Evolutionary conservation across 2,329 filamentous ascomycete species (phyloP), one percentile per base, ranked within the genome.

Genomic region (Aspergillus sp.): DNA sequence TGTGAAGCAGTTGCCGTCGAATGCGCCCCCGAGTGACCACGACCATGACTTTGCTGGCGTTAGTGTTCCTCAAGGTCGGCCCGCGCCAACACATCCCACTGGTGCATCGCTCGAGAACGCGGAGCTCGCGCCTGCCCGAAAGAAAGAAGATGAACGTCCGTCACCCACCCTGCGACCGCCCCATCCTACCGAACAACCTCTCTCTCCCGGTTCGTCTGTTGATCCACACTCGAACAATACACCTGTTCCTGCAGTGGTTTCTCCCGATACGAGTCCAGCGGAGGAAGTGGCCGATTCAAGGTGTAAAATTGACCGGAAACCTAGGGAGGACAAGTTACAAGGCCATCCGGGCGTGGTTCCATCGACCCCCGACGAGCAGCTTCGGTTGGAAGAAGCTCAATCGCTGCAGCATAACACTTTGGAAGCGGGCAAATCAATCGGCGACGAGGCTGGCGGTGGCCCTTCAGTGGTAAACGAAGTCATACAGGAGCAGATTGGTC

Each of bases 181-280:
- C 11, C 40, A 49, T 13, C 36, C 43, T 11, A 27, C 44, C 24
- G 60, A 64, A 32, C 58, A 62, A 29, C 60, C 60, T 13, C 54
- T 63, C 22, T 66, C 63, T 7, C 73, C 74, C 15, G 72, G 67
- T 6, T 89, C 84, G 4, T 86, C 81, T 1, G 63, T 74, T 34
- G 76, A 69, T 19, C 72, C 78, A 2, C 78, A 80, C 46, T 86
- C 82, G 26, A 78, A 78, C 34, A 76, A 80, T 14, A 91, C 84
- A 0, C 81, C 84, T 2, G 73, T 71, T 22, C 69, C 78, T 24
- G 72, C 78, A 38, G 74, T 80, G 41, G 72, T 69, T 5, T 86
- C 82, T 1, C 75, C 81, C 1, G 78, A 81, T 44, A 86, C 82
- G 2, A 86, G 81, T 45, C 78, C 81, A 1, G 81, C 82, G 34